Evolutionary conservation across 345 rosid genomes (phyloP), one percentile per base, ranked within the genome.

Genomic region (Luvunga scandens): DNA sequence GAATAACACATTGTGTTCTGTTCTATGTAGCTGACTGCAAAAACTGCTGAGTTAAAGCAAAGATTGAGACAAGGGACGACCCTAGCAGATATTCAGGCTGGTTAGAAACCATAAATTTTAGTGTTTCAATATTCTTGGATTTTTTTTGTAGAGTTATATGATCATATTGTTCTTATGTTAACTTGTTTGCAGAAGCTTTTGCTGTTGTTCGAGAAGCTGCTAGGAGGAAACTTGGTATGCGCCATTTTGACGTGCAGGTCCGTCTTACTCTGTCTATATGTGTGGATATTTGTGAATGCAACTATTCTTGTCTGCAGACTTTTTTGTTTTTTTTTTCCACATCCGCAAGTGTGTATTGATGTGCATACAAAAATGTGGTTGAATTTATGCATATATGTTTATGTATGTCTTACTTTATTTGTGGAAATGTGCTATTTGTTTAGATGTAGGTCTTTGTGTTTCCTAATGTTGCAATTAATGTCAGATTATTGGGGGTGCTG

Each of bases 221-320:
- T 63, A 92, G 79, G 79, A 91, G 98, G 90, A 95, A 92, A 77
- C 97, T 95, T 86, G 98, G 97, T 57, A 95, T 95, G 98, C 98
- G 98, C 80, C 98, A 95, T 87, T 95, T 95, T 89, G 98, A 95
- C 64, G 98, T 95, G 85, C 98, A 93, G 98, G 98, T 93, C 80
- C 71, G 62, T 70, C 42, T 22, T 61, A 55, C 60, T 69, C 65
- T 60, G 31, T 75, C 31, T 31, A 38, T 61, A 12, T 56, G 45
- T 38, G 21, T 48, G 4, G 5, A 50, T 42, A 36, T 61, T n/a
- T 62, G 6, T 73, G 21, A 19, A 38, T 27, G 36, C 16, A 62
- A 19, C 28, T 27, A 38, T 12, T 2, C 64, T 7, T 39, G 9
- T 19, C 68, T 19, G 64, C 24, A 6, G 38, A 27, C 13, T 63